These are phyloP conservation scores for Phytophthora brassicae DNA, from an alignment of 352 stramenopile species.

Conservation along the genomic window DNA sequence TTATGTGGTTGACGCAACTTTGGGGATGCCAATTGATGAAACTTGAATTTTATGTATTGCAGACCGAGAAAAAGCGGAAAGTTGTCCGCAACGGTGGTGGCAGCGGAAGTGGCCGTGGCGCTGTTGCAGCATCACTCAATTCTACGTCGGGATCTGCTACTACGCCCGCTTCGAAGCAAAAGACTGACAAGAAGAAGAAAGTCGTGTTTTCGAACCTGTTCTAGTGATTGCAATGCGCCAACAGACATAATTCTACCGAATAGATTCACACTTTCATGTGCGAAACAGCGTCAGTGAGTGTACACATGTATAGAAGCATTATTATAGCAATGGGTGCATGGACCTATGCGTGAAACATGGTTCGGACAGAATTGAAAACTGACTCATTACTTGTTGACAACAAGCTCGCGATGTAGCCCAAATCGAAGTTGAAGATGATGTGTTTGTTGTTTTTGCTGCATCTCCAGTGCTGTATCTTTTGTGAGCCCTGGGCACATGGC, in stretches of 20 bases:
- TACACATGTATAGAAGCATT: background rate
- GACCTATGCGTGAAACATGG: too few relatives aligned
- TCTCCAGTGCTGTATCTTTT: too few relatives aligned
- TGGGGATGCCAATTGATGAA: background rate
- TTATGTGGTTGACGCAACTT: background rate
- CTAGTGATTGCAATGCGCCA: conserved; percentile 29
- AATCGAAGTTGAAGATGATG: too few relatives aligned
- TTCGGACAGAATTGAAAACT: too few relatives aligned
- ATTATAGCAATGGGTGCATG: too few relatives aligned
- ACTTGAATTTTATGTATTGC: conserved; percentile 6
- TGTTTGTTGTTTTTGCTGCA: too few relatives aligned
- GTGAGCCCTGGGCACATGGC: too few relatives aligned
- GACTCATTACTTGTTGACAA: too few relatives aligned
- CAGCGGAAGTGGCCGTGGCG: background rate
- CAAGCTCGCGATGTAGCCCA: too few relatives aligned
- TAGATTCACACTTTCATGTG: conserved; percentile 19
- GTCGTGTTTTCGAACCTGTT: conserved; percentile 82
- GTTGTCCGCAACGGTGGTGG: conserved; percentile 15
- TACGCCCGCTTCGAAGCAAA: conserved; percentile 19
- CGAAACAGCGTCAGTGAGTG: background rate
- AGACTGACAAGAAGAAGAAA: conserved; percentile 71
- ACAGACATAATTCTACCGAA: conserved; percentile 17
- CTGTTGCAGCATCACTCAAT: background rate
- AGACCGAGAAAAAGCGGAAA: conserved; percentile 75
- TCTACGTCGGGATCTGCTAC: background rate